phyloP scores from a whole-genome alignment of 2,329 filamentous ascomycete genomes.

The Apiospora arundinis region DNA sequence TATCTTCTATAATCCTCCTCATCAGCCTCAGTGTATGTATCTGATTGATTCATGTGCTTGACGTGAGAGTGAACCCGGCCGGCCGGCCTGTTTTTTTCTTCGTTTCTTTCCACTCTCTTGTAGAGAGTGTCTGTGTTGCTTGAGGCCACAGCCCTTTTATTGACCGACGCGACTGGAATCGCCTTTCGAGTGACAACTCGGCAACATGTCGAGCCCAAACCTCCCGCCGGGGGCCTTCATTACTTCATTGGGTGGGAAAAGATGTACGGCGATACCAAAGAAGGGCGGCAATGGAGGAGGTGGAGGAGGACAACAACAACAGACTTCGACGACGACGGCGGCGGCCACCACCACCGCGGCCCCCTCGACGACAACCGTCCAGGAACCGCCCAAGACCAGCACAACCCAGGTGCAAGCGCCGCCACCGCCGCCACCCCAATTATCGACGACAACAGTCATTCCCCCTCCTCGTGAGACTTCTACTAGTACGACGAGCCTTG shows the following conservation, averaged over 20 bases:
- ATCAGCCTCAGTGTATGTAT: slow-evolving; percentile 30
- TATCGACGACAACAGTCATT: neutral
- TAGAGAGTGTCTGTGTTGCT: slow-evolving; percentile 33
- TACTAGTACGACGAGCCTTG: slow-evolving; percentile 46
- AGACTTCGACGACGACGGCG: slow-evolving; percentile 33
- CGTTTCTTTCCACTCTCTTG: slow-evolving; percentile 39
- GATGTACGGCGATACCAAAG: slow-evolving; percentile 61
- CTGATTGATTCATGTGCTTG: slow-evolving; percentile 46
- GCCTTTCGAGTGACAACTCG: slow-evolving; percentile 38
- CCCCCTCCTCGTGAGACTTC: slow-evolving; percentile 18
- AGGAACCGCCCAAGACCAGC: slow-evolving; percentile 6
- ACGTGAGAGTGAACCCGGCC: slow-evolving; percentile 39
- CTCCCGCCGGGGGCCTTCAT: slow-evolving; percentile 55
- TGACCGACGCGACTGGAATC: slow-evolving; percentile 51
- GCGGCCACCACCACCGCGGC: slow-evolving; percentile 25
- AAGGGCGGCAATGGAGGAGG: slow-evolving; percentile 28
- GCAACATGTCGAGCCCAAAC: slow-evolving; percentile 50
- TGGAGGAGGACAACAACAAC: slow-evolving; percentile 29
- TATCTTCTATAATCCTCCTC: slow-evolving; percentile 28
- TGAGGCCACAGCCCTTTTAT: slow-evolving; percentile 32
- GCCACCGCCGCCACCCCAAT: neutral
- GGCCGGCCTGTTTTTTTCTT: slow-evolving; percentile 47
- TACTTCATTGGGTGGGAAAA: slow-evolving; percentile 56
- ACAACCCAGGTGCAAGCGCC: slow-evolving; percentile 18
- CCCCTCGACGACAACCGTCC: slow-evolving; percentile 17